These are phyloP conservation scores for Chrysopogon serrulatus DNA, from an alignment of 176 grass and related monocot species.

Conservation along the genomic window DNA sequence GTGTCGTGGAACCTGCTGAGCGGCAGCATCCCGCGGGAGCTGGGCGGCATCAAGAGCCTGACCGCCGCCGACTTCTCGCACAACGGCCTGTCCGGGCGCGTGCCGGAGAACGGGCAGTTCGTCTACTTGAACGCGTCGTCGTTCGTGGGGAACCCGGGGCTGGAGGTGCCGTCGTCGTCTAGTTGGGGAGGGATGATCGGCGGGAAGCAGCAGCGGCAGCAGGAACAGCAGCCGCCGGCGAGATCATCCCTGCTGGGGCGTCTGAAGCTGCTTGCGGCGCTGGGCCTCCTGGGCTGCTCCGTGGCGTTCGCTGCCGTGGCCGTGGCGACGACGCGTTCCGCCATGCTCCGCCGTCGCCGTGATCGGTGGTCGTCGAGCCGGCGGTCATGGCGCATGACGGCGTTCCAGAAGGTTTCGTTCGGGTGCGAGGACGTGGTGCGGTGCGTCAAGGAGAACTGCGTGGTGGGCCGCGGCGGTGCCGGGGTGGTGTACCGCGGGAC, in stretches of 20 bases:
- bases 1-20: slow-evolving; percentile 68
- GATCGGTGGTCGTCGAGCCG: neutral
- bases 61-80: slow-evolving; percentile 72
- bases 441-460: slow-evolving; percentile 70
- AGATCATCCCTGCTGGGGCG: too few species aligned
- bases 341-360: slow-evolving; percentile 37
- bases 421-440: slow-evolving; percentile 56
- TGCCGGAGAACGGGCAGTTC: slow-evolving; percentile 72
- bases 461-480: slow-evolving; percentile 69
- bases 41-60: slow-evolving; percentile 68
- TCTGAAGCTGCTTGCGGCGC: slow-evolving; percentile 55
- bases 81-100: slow-evolving; percentile 56
- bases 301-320: slow-evolving; percentile 56
- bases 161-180: too few species aligned
- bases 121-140: slow-evolving; percentile 62
- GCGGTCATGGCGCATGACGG: slow-evolving; percentile 59
- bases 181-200: too few species aligned
- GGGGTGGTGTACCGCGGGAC: slow-evolving; percentile 69
- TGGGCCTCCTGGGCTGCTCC: slow-evolving; percentile 60
- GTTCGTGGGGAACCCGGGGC: slow-evolving; percentile 58
- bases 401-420: slow-evolving; percentile 82
- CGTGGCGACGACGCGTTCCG: slow-evolving; percentile 56
- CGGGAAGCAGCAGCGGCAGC: neutral
- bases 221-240: too few species aligned
- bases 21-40: slow-evolving; percentile 51